phyloP scores from a whole-genome alignment of 805 yeast genomes.

The Wickerhamiella occidentalis region DNA sequence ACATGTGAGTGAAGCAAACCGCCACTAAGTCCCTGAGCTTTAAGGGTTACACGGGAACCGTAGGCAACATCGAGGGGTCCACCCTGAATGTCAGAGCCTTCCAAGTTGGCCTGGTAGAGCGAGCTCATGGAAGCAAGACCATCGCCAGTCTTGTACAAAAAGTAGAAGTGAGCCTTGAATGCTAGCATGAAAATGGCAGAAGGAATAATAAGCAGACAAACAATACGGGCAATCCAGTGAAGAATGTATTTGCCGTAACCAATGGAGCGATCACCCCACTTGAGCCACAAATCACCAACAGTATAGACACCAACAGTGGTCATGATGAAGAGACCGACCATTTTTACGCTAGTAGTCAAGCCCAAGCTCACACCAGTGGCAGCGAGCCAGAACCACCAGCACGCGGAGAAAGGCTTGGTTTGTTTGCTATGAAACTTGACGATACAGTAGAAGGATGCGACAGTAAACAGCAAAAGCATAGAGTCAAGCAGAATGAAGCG shows the following conservation, averaged over 20 bases:
- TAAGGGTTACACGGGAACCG: constrained; percentile 62
- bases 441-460: constrained; percentile 64
- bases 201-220: constrained; percentile 66
- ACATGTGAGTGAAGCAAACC: constrained; percentile 74
- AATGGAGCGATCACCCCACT: constrained; percentile 55
- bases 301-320: constrained; percentile 82
- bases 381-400: constrained; percentile 84
- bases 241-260: constrained; percentile 48
- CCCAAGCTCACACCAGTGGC: constrained; percentile 79
- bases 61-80: constrained; percentile 62
- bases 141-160: constrained; percentile 79
- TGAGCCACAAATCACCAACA: constrained; percentile 67
- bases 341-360: constrained; percentile 87
- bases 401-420: constrained; percentile 45
- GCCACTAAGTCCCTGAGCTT: constrained; percentile 65
- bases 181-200: constrained; percentile 70
- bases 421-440: constrained; percentile 68
- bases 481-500: constrained; percentile 88
- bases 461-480: constrained; percentile 71
- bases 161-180: constrained; percentile 83
- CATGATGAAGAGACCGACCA: constrained; percentile 90
- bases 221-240: constrained; percentile 66
- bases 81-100: constrained; percentile 65
- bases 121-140: constrained; percentile 95
- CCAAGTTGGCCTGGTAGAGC: constrained; percentile 83